Conservation (phyloP, 2,329 filamentous ascomycete genomes). For the Beauveria sp. region DNA sequence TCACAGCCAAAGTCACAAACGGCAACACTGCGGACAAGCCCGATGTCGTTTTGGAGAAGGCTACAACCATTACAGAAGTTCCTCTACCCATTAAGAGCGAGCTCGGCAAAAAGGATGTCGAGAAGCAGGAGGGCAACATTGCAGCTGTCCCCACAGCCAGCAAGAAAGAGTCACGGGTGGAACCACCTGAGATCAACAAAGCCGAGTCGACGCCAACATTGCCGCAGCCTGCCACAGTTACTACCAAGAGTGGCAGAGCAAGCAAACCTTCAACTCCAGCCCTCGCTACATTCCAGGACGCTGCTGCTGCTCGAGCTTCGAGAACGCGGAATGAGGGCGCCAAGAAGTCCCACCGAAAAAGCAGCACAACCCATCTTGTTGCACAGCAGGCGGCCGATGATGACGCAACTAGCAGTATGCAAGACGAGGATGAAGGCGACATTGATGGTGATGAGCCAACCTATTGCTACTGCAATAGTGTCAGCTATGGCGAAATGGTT, state of each 20-base stretch:
- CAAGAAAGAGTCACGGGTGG: conserved; percentile 37
- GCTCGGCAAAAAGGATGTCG: conserved; percentile 25
- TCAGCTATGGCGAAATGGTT: conserved; percentile 80
- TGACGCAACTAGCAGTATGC: conserved; percentile 35
- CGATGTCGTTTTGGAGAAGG: conserved; percentile 23
- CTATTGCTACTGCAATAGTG: conserved; percentile 74
- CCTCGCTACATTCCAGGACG: conserved; percentile 51
- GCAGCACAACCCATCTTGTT: conserved; percentile 25
- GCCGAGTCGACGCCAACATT: conserved; percentile 39
- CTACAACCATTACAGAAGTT: conserved; percentile 48
- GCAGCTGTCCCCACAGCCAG: conserved; percentile 18
- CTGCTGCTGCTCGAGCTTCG: conserved; percentile 45
- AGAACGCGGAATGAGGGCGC: conserved; percentile 35
- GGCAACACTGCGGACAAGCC: conserved; percentile 31
- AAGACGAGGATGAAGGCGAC: conserved; percentile 41
- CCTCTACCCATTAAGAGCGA: conserved; percentile 25
- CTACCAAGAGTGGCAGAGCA: conserved; percentile 58
- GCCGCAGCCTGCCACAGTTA: conserved; percentile 37
- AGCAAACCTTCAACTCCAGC: conserved; percentile 62
- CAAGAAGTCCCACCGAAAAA: conserved; percentile 52
- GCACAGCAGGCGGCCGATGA: conserved; percentile 30
- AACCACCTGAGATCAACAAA: conserved; percentile 31
- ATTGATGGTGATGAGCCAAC: conserved; percentile 64
- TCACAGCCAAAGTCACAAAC: conserved; percentile 55
- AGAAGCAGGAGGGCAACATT: conserved; percentile 20